Conservation (phyloP, 768 basidiomycete genomes). For the Lentinus tigrinus region DNA sequence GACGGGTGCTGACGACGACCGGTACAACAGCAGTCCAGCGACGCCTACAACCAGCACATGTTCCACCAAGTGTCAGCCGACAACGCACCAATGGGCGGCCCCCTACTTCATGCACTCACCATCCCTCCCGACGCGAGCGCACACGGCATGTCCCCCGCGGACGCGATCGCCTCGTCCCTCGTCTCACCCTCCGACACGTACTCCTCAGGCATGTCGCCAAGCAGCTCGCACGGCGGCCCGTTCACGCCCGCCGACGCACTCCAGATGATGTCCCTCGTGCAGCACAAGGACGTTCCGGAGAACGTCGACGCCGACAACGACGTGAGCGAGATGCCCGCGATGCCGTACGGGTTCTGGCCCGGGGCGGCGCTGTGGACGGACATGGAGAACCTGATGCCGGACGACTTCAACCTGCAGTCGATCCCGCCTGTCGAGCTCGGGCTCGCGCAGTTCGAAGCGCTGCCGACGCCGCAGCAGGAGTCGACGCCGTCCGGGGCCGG, state of each 20-base stretch:
- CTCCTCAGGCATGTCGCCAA: conserved; percentile 44
- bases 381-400: conserved; percentile 42
- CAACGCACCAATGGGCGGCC: conserved; percentile 32
- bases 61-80: conserved; percentile 10
- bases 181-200: conserved; percentile 51
- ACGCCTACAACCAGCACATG: conserved; percentile 8
- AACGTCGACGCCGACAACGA: conserved; percentile 28
- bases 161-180: conserved; percentile 41
- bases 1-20: neutral
- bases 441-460: conserved; percentile 42
- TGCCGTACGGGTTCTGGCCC: conserved; percentile 32
- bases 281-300: conserved; percentile 29
- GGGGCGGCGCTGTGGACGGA: conserved; percentile 30
- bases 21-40: neutral
- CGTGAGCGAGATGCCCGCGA: conserved; percentile 15
- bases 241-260: conserved; percentile 46
- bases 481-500: conserved; percentile 5
- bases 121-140: conserved; percentile 32
- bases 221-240: conserved; percentile 48
- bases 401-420: conserved; percentile 65
- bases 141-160: conserved; percentile 25
- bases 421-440: conserved; percentile 68
- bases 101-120: conserved; percentile 46
- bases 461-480: conserved; percentile 17
- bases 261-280: conserved; percentile 28